Conservation (phyloP, 2,329 filamentous ascomycete species). For the Colletotrichum trifolii region DNA sequence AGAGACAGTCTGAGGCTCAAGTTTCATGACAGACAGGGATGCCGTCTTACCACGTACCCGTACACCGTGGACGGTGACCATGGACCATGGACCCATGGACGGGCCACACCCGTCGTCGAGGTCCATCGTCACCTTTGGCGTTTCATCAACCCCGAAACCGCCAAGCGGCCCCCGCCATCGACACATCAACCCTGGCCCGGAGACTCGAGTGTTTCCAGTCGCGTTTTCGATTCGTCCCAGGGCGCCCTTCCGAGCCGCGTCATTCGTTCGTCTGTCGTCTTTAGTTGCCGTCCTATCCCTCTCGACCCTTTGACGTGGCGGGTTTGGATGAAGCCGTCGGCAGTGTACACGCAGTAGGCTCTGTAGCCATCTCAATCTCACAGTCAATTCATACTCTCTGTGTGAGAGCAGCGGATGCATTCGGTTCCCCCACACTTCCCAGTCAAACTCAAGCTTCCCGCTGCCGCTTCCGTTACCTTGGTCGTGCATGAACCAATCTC, state of each 20-base stretch:
- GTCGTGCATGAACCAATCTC: slow-evolving; percentile 13
- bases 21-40: slow-evolving; percentile 22
- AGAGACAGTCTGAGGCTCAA: slow-evolving; percentile 24
- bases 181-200: slow-evolving; percentile 4
- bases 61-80: no score
- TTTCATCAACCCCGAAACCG: slow-evolving; percentile 27
- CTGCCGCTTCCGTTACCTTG: slow-evolving; percentile 3
- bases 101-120: no score
- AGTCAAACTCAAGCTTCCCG: neutral
- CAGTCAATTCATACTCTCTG: neutral
- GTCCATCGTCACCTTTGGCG: neutral
- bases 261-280: slow-evolving; percentile 30
- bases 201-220: slow-evolving; percentile 26
- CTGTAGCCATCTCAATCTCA: neutral
- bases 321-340: neutral
- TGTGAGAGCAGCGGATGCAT: neutral
- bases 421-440: neutral
- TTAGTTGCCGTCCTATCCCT: slow-evolving; percentile 21
- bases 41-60: no score
- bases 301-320: no score
- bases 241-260: slow-evolving; percentile 3
- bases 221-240: slow-evolving; percentile 32
- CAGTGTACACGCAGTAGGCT: neutral
- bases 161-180: slow-evolving; percentile 12
- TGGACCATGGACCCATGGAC: no score